A percentile compares a stretch with the other conserved stretches of the same genome.
Conservation (phyloP, 2,329 filamentous ascomycete genomes). For the Aspergillus sp. region DNA sequence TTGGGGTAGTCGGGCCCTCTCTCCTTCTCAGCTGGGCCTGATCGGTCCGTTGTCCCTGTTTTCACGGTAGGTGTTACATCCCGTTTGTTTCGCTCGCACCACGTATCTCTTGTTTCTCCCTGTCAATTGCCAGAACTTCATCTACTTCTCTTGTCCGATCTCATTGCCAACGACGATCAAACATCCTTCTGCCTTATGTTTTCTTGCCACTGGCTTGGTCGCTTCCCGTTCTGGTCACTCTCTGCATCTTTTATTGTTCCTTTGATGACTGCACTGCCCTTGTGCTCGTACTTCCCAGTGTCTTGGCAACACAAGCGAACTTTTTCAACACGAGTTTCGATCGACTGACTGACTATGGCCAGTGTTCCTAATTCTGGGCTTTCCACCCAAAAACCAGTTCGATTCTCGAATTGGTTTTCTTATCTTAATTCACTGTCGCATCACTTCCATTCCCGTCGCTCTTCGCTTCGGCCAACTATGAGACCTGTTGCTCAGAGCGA, state of each 20-base stretch:
- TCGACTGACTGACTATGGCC: conserved; percentile 29
- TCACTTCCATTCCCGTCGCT: conserved; percentile 1
- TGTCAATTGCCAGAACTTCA: conserved; percentile 24
- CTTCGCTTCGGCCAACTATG: conserved; percentile 24
- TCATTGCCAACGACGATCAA: neutral
- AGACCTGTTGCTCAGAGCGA: conserved; percentile 34
- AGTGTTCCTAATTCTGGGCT: conserved; percentile 20
- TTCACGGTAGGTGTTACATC: conserved; percentile 24
- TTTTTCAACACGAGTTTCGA: conserved; percentile 19
- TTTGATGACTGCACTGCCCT: conserved; percentile 21
- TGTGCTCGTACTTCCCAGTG: conserved; percentile 8
- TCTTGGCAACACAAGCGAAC: conserved; percentile 40
- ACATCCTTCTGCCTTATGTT: neutral
- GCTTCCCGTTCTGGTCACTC: conserved; percentile 2
- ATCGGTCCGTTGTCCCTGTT: conserved; percentile 10
- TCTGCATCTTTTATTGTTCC: conserved; percentile 5
- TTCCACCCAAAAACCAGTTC: neutral
- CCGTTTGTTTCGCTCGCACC: conserved; percentile 18
- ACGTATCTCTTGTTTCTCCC: conserved; percentile 14
- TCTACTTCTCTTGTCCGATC: conserved; percentile 6
- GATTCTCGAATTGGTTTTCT: neutral
- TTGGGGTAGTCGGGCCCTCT: neutral
- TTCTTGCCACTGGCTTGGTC: conserved; percentile 1
- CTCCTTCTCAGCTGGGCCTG: neutral
- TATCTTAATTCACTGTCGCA: conserved; percentile 6